These are phyloP conservation scores for Chrysoporthe austroafricana DNA, from an alignment of 2,329 filamentous ascomycete genomes.

Conservation along the genomic window DNA sequence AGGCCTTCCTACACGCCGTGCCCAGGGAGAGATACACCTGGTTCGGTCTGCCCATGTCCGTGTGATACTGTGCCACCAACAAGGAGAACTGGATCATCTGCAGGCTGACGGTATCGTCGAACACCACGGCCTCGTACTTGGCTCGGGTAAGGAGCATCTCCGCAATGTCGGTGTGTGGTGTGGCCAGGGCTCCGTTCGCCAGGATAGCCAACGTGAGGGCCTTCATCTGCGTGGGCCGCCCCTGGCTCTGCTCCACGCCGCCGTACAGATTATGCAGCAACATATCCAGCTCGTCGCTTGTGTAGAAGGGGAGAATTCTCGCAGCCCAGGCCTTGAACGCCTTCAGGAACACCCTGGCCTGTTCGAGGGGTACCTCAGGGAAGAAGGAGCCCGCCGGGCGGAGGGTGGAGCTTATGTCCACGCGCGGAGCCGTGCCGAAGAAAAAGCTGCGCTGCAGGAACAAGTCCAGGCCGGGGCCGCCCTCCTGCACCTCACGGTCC, in stretches of 20 bases:
- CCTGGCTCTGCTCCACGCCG: conserved; percentile 15
- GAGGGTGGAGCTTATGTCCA: conserved; percentile 25
- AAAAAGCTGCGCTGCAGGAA: conserved; percentile 39
- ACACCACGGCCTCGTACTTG: conserved; percentile 34
- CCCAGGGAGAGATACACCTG: conserved; percentile 37
- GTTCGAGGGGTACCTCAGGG: conserved; percentile 26
- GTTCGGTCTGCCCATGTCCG: conserved; percentile 37
- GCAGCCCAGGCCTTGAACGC: conserved; percentile 31
- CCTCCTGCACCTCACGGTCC: conserved; percentile 33
- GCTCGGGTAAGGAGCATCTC: conserved; percentile 35
- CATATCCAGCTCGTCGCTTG: conserved; percentile 31
- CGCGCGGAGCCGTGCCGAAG: conserved; percentile 36
- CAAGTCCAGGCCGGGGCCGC: conserved; percentile 35
- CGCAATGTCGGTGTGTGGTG: conserved; percentile 33
- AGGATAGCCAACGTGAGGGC: conserved; percentile 33
- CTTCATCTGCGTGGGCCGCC: conserved; percentile 31
- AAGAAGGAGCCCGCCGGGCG: conserved; percentile 16
- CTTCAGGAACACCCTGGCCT: conserved; percentile 30
- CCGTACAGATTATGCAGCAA: conserved; percentile 31
- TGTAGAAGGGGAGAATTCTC: conserved; percentile 32
- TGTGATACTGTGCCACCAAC: conserved; percentile 35
- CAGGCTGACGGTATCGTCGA: conserved; percentile 38
- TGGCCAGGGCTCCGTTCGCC: conserved; percentile 35
- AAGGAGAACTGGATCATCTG: conserved; percentile 38
- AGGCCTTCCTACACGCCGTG: conserved; percentile 35